A percentile compares a stretch with the other conserved stretches of the same genome.
These are phyloP conservation scores for Pouteria glomerata DNA, from an alignment of 148 eudicot species.

Conservation along the genomic window DNA sequence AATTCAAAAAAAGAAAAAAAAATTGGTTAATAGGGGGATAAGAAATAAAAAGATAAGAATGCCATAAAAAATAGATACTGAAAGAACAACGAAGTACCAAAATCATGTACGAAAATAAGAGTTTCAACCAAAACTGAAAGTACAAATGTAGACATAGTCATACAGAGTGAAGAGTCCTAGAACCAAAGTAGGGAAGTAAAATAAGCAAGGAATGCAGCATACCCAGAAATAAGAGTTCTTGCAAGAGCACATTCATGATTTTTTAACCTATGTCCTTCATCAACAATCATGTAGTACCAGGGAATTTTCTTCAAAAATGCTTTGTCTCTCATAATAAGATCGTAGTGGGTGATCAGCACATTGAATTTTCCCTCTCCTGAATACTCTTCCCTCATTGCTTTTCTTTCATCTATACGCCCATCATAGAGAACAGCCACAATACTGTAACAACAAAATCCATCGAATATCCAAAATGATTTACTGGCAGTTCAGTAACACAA, in stretches of 20 bases:
- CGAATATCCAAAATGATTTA: conserved; percentile 1
- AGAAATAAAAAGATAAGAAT: too few relatives aligned
- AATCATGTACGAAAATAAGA: too few relatives aligned
- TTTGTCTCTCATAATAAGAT: conserved; percentile 96
- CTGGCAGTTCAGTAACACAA: neutral
- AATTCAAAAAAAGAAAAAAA: neutral
- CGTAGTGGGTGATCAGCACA: conserved; percentile 93
- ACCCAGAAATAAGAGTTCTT: conserved; percentile 86
- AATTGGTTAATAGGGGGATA: neutral
- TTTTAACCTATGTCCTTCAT: conserved; percentile 94
- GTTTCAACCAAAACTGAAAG: neutral
- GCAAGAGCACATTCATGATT: conserved; percentile 94
- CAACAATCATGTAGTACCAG: conserved; percentile 96
- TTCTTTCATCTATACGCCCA: conserved; percentile 77
- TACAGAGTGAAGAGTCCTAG: neutral
- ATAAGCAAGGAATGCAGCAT: conserved; percentile 22
- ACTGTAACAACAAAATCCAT: conserved; percentile 38
- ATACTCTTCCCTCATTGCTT: conserved; percentile 82
- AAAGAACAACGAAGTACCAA: neutral
- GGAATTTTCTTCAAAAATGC: conserved; percentile 78
- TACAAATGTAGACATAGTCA: neutral
- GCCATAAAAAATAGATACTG: neutral
- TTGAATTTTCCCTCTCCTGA: conserved; percentile 81
- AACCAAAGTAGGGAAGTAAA: neutral
- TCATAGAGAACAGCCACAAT: conserved; percentile 83